Base-by-base conservation (phyloP, 2,329 filamentous ascomycete genomes). In the Fusarium succisae region DNA sequence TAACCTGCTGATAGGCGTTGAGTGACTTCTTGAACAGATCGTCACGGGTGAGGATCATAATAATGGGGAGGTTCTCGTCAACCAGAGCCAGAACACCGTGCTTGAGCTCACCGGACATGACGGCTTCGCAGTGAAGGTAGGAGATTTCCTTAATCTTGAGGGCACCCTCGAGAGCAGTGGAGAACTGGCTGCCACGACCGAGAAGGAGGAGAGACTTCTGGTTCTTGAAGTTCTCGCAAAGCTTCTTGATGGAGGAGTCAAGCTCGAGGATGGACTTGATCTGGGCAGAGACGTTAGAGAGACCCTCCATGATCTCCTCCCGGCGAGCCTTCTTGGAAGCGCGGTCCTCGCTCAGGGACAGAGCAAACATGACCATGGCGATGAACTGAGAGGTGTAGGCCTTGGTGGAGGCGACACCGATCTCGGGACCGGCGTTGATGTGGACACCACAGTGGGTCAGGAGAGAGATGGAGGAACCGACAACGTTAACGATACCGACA, bases 91-190 rank as follows among this genome's bases (percentile, higher is more conserved):
- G 88, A 59, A 99, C 96, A 88, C 96, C 96, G 85, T 99, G 96
- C 91, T 99, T 99, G 80, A 99, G 90, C 87, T 99, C 96, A 85
- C 96, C 96, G 75, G 96, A 98, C 96, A 99, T 99, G 88, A 99
- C 96, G 79, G 96, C 96, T 87, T 99, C 96, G 85, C 96, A 99
- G 86, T 99, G 96, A 69, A 99, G 93, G 86, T 99, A 99, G 24
- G 96, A 98, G 80, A 99, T 99, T 87, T 99, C 96, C 91, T 99
- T 99, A 86, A 99, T 99, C 90, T 99, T 99, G 78, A 99, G 89
- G 56, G 96, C 96, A 85, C 94, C 96, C 88, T 99, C 96, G 28
- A 99, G 91, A 64, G 96, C 96, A 79, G 96, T 99, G 69, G 96
- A 95, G 88, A 95, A 98, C 86, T 99, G 96, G 82, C 94, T 94